Evolutionary conservation across 495 filamentous ascomycete genomes (phyloP), one percentile per base, ranked within the genome.

Genomic region (Penicillium crystallinum): DNA sequence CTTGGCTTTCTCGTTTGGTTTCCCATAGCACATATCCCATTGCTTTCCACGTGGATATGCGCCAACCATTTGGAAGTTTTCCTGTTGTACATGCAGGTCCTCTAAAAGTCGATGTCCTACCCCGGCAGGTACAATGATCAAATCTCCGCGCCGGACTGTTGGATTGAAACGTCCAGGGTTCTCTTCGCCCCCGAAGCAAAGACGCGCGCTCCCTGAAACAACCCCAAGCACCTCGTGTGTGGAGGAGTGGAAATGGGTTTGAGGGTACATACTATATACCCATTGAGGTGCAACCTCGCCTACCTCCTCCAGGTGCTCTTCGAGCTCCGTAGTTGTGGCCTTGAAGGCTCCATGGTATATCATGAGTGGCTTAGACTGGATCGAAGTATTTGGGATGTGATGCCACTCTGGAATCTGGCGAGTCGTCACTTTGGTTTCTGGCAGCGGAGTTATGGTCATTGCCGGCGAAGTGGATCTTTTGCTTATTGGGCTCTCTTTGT

Each of bases 11-110:
- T 85, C 80, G 2, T 67, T 76, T 14, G 57, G 46, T 49, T 67
- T 67, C 19, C 85, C 84, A 69, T 86, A 88, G 54, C 84, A 88
- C 83, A 88, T 86, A 63, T 86, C 83, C 80, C 81, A 87, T 23
- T 67, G 58, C 42, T 75, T 77, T 2, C 74, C 74, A 35, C 51
- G 67, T 8, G 81, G 82, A 72, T 88, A 89, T 40, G 73, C 76
- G 10, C 83, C 85, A 6, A 89, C 77, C 82, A 88, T 88, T 53
- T 73, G 65, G 63, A 89, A 88, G 3, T 40, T n/a, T 23, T 62
- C 51, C 11, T 53, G 41, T 4, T 61, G 71, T 33, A 71, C 65
- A 22, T 69, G 69, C 23, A 77, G 41, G 60, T 88, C 81, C 45
- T 81, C 69, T 23, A 87, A 61, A 36, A 88, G 67, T 17, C 81